These are phyloP conservation scores for Dacryopinax primogenitus DNA, from an alignment of 768 basidiomycete genomes.

Conservation along the genomic window DNA sequence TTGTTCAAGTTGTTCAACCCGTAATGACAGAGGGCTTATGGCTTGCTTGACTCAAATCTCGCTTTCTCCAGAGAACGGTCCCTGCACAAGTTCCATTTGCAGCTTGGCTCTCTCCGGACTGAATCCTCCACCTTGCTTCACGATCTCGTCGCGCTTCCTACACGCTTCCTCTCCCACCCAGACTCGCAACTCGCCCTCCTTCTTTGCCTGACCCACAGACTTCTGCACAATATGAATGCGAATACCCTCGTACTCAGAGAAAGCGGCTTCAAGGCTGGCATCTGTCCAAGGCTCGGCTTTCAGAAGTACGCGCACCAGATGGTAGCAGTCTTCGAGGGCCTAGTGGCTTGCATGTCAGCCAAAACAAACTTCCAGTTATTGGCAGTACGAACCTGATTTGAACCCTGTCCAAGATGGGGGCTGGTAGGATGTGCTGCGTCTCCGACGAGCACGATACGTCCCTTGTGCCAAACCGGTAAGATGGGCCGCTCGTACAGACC, in stretches of 20 bases:
- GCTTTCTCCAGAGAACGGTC: neutral
- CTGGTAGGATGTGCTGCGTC: conserved; percentile 39
- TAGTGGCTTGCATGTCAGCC: neutral
- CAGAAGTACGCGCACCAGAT: conserved; percentile 27
- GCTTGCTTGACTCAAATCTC: too few species aligned
- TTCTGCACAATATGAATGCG: conserved; percentile 31
- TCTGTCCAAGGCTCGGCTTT: conserved; percentile 23
- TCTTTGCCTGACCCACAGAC: conserved; percentile 29
- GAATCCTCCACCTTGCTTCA: neutral
- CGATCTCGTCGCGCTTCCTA: conserved; percentile 26
- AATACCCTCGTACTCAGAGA: conserved; percentile 27
- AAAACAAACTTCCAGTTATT: neutral
- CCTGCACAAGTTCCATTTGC: neutral
- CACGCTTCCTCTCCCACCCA: conserved; percentile 25
- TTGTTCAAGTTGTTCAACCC: too few species aligned
- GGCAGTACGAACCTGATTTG: conserved; percentile 30
- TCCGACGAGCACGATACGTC: conserved; percentile 33
- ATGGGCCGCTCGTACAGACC: conserved; percentile 36
- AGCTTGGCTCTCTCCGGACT: neutral
- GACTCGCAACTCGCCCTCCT: conserved; percentile 28
- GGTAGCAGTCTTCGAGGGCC: conserved; percentile 34
- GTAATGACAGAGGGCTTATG: too few species aligned
- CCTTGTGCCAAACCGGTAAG: conserved; percentile 31
- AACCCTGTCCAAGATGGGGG: conserved; percentile 37
- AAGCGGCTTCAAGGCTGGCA: conserved; percentile 26